Percentiles rank a stretch among this genome's conserved stretches.
Conservation (phyloP, 2,329 filamentous ascomycete species). For the Microcera coccophila region DNA sequence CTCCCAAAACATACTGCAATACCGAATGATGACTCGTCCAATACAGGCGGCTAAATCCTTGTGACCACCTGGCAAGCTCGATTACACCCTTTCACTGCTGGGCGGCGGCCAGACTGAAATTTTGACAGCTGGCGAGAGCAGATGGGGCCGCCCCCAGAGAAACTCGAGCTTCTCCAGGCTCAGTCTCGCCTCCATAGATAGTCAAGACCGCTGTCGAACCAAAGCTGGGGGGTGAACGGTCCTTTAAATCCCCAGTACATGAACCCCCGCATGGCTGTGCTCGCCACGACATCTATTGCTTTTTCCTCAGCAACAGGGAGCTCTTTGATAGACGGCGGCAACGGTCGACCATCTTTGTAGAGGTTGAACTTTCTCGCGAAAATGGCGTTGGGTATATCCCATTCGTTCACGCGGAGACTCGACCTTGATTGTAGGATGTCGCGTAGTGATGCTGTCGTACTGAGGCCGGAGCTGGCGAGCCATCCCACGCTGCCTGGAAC, state of each 20-base stretch:
- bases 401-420: slow-evolving; percentile 27
- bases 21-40: too few relatives aligned
- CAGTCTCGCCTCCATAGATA: slow-evolving; percentile 32
- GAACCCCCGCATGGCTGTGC: slow-evolving; percentile 26
- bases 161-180: too few relatives aligned
- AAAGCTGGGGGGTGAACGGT: slow-evolving; percentile 44
- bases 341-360: slow-evolving; percentile 28
- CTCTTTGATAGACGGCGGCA: slow-evolving; percentile 34
- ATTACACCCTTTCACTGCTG: too few relatives aligned
- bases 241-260: slow-evolving; percentile 36
- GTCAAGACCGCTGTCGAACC: slow-evolving; percentile 44
- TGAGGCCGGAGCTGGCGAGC: background rate
- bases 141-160: too few relatives aligned
- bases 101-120: too few relatives aligned
- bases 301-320: slow-evolving; percentile 42
- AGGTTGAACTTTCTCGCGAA: slow-evolving; percentile 43
- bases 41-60: too few relatives aligned
- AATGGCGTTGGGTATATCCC: slow-evolving; percentile 40
- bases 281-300: slow-evolving; percentile 33
- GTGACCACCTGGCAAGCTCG: too few relatives aligned
- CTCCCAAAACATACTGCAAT: too few relatives aligned
- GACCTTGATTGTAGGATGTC: slow-evolving; percentile 11
- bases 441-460: slow-evolving; percentile 3
- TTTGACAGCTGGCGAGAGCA: too few relatives aligned
- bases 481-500: background rate